phyloP scores from a whole-genome alignment of 106 monocot genomes.

The Ottelia alismoides region DNA sequence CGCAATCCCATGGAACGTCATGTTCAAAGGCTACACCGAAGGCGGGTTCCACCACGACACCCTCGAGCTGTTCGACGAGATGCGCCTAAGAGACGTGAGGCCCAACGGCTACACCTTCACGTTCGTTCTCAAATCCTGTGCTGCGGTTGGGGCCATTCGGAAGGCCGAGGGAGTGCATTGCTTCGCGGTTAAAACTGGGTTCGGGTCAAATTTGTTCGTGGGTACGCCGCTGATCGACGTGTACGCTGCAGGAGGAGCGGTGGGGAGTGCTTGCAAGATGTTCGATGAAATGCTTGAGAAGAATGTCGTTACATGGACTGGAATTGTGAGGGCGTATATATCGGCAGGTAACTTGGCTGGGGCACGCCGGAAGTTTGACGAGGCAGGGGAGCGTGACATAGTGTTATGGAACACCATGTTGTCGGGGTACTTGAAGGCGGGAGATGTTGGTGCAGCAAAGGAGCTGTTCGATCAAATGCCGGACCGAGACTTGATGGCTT shows the following conservation, averaged over 20 bases:
- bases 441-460: slow-evolving; percentile 25
- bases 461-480: slow-evolving; percentile 43
- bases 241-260: slow-evolving; percentile 16
- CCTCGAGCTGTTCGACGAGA: slow-evolving; percentile 28
- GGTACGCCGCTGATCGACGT: slow-evolving; percentile 39
- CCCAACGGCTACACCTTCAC: slow-evolving; percentile 43
- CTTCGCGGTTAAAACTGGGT: slow-evolving; percentile 30
- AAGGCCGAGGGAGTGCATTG: slow-evolving; percentile 31
- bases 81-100: slow-evolving; percentile 20
- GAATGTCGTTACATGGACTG: slow-evolving; percentile 41
- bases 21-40: too few relatives aligned
- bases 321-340: slow-evolving; percentile 25
- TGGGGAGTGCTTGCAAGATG: slow-evolving; percentile 18
- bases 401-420: slow-evolving; percentile 51
- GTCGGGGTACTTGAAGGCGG: slow-evolving; percentile 20
- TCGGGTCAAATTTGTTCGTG: slow-evolving; percentile 22
- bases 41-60: too few relatives aligned
- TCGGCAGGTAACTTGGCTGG: slow-evolving; percentile 16
- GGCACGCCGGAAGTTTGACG: slow-evolving; percentile 27
- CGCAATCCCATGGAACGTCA: too few relatives aligned
- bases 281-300: slow-evolving; percentile 34
- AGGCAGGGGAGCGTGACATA: slow-evolving; percentile 17
- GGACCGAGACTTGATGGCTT: slow-evolving; percentile 30
- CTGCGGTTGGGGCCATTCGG: background rate
- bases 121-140: slow-evolving; percentile 39